Evolutionary conservation across 2,329 filamentous ascomycete genomes (phyloP).

Genomic region (Arachnomyces sp.): DNA sequence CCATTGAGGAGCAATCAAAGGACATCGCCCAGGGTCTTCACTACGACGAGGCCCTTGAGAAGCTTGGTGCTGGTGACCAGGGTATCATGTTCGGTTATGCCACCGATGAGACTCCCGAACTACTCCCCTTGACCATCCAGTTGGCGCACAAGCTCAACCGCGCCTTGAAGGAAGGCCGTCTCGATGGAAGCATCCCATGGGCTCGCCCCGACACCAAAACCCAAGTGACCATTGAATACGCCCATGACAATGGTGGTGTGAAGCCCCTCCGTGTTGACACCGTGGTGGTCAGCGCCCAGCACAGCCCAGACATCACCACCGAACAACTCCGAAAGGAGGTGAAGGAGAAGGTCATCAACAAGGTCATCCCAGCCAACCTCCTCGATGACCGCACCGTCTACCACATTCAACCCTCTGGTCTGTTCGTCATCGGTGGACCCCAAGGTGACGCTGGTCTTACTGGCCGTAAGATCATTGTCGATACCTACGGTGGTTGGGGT

Average conservation of each 20-base stretch:
- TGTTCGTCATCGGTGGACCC: constrained; percentile 98
- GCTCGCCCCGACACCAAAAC: constrained; percentile 99
- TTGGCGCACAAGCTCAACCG: constrained; percentile 96
- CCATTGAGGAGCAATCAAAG: constrained; percentile 97
- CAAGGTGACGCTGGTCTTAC: constrained; percentile 98
- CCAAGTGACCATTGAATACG: constrained; percentile 98
- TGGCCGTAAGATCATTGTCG: constrained; percentile 98
- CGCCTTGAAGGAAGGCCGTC: constrained; percentile 83
- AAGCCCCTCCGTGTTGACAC: constrained; percentile 90
- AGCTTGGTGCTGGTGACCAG: constrained; percentile 97
- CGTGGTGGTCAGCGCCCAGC: constrained; percentile 92
- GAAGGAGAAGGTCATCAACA: constrained; percentile 93
- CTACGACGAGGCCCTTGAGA: constrained; percentile 94
- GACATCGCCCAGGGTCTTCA: constrained; percentile 99
- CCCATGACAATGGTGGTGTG: constrained; percentile 80
- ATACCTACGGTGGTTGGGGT: constrained; percentile 99
- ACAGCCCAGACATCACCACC: constrained; percentile 78
- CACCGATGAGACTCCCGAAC: constrained; percentile 96
- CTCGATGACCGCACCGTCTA: constrained; percentile 90
- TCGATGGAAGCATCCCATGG: constrained; percentile 83
- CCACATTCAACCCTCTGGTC: constrained; percentile 97
- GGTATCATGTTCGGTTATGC: constrained; percentile 99
- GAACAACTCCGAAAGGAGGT: constrained; percentile 92
- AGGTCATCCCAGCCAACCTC: constrained; percentile 85
- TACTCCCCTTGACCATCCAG: constrained; percentile 87